A percentile compares a stretch with the other conserved stretches of the same genome.
Evolutionary conservation across 176 grass and related monocot species (phyloP).

Genomic region (Phragmites australis): DNA sequence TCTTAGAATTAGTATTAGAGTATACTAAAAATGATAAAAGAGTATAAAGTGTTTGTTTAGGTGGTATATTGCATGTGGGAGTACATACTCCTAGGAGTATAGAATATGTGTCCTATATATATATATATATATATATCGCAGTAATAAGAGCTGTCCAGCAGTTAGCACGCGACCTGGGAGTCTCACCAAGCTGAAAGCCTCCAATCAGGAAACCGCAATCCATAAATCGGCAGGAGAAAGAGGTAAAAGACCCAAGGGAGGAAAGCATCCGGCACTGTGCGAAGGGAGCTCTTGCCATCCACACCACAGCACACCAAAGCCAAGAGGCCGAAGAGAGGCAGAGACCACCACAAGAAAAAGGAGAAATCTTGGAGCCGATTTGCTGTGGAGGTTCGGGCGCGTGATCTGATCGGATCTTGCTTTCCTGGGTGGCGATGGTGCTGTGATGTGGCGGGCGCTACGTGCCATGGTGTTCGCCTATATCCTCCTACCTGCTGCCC

Average conservation of each 20-base stretch:
- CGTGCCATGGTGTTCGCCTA: constrained; percentile 26
- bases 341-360: constrained; percentile 40
- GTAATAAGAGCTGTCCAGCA: too few species aligned
- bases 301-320: constrained; percentile 2
- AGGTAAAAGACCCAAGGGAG: not conserved
- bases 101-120: too few species aligned
- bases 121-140: too few species aligned
- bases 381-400: constrained; percentile 63
- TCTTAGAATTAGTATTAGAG: too few species aligned
- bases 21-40: too few species aligned
- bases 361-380: constrained; percentile 68
- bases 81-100: too few species aligned
- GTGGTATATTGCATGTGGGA: too few species aligned
- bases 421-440: constrained; percentile 45
- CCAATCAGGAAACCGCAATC: too few species aligned
- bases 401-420: constrained; percentile 84
- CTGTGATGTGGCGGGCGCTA: constrained; percentile 25
- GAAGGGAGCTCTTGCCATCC: not conserved
- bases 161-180: too few species aligned
- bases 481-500: constrained; percentile 10
- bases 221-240: too few species aligned
- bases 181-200: too few species aligned
- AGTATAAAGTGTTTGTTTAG: too few species aligned
- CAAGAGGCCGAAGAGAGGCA: constrained; percentile 18
- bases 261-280: not conserved